Percentiles rank a stretch among this genome's conserved stretches.
These are phyloP conservation scores for Isoetes engelmannii DNA, from an alignment of 83 land plant genomes.

Conservation along the genomic window DNA sequence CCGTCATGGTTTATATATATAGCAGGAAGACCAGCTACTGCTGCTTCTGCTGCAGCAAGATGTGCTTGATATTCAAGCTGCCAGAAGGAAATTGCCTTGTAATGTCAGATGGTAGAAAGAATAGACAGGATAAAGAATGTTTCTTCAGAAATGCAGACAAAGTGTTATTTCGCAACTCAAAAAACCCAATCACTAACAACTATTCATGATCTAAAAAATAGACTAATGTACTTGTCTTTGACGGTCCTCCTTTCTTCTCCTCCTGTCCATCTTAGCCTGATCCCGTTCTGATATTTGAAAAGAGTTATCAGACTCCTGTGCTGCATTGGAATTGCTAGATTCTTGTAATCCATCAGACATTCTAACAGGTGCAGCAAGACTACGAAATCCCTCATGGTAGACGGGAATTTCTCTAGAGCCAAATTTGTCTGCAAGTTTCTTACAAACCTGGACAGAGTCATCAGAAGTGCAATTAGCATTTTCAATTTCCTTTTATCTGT, in stretches of 20 bases:
- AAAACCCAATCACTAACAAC: neutral
- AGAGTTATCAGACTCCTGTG: conserved; percentile 46
- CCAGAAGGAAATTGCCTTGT: neutral
- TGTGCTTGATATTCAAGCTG: conserved; percentile 83
- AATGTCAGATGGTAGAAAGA: no score
- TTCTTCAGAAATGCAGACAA: no score
- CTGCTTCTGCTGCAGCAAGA: conserved; percentile 82
- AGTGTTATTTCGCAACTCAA: no score
- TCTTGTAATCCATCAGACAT: conserved; percentile 95
- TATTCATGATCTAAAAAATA: neutral
- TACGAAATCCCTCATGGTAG: conserved; percentile 58
- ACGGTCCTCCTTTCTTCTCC: conserved; percentile 85
- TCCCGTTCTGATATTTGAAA: conserved; percentile 83
- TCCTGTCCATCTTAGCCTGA: conserved; percentile 69
- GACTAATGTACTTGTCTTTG: conserved; percentile 59
- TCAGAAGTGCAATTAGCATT: neutral
- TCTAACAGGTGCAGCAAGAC: conserved; percentile 75
- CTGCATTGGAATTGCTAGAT: conserved; percentile 49
- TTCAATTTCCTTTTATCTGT: neutral
- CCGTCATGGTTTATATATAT: conserved; percentile 66
- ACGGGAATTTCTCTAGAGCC: conserved; percentile 67
- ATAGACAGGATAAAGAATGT: no score
- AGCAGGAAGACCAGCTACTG: conserved; percentile 83
- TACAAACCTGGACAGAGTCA: conserved; percentile 61
- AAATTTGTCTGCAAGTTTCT: conserved; percentile 64